Evolutionary conservation across 495 filamentous ascomycete genomes (phyloP).

Genomic region (Aspergillus nidulans): DNA sequence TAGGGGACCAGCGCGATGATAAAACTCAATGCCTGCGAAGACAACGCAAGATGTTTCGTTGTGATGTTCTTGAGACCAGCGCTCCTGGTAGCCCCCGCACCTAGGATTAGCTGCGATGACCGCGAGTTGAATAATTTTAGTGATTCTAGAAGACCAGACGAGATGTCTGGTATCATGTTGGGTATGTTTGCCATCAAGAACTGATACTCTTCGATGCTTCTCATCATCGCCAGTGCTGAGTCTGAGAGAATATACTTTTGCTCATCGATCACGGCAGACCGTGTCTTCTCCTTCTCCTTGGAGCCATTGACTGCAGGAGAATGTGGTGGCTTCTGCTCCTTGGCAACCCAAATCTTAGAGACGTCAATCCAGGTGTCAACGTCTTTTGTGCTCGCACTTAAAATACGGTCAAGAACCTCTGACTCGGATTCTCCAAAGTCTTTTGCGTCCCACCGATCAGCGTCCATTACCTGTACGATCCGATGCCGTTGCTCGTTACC

Average conservation of each 20-base stretch:
- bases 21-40: slow-evolving; percentile 85
- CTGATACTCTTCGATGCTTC: slow-evolving; percentile 75
- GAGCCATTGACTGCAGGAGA: slow-evolving; percentile 47
- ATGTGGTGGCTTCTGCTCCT: slow-evolving; percentile 30
- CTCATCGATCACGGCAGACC: slow-evolving; percentile 75
- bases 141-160: slow-evolving; percentile 65
- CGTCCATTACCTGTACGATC: slow-evolving; percentile 80
- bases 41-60: slow-evolving; percentile 89
- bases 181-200: slow-evolving; percentile 80
- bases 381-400: slow-evolving; percentile 78
- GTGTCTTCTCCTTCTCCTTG: slow-evolving; percentile 59
- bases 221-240: slow-evolving; percentile 72
- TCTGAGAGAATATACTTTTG: slow-evolving; percentile 82
- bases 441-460: slow-evolving; percentile 82
- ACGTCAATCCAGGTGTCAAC: slow-evolving; percentile 65
- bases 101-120: slow-evolving; percentile 88
- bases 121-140: slow-evolving; percentile 91
- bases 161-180: slow-evolving; percentile 80
- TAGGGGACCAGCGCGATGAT: slow-evolving; percentile 84
- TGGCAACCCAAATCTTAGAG: slow-evolving; percentile 66
- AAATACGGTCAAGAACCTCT: slow-evolving; percentile 58
- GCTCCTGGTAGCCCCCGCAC: slow-evolving; percentile 85
- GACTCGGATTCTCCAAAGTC: slow-evolving; percentile 73
- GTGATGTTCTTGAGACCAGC: slow-evolving; percentile 95
- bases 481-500: slow-evolving; percentile 72